Evolutionary conservation across 352 stramenopile species (phyloP), one percentile per base, ranked within the genome.

Genomic region (Phytophthora capsici): DNA sequence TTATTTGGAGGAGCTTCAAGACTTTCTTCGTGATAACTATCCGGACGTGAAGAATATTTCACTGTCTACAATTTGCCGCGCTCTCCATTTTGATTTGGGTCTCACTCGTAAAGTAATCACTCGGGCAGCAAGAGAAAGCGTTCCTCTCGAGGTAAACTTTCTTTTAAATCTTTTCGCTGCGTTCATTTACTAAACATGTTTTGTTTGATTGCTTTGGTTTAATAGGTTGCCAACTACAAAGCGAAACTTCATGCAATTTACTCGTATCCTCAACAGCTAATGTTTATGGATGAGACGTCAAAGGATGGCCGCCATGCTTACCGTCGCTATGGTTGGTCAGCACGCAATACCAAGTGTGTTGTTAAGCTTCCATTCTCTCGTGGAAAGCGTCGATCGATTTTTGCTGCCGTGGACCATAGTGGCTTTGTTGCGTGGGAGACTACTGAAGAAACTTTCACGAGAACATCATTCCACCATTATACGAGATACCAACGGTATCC

Each of bases 351-450:
- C 4, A 61, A 52, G 22, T 32, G n/a, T 6, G 30, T 61, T 3
- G 30, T 53, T 16, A 43, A 23, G 41, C 30, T 61, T 3, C 43
- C 53, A 53, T 61, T 61, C 14, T 61, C 41, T 1, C 4, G 53
- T 46, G 53, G 53, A 12, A 46, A 50, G 16, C 53, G 53, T 6
- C 30, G 26, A 4, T 61, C 53, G 0, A 53, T 36, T n/a, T 38
- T 61, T 23, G 53, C 43, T 2, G 53, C 43, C 0, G 14, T 53
- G 4, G 30, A 61, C 19, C 28, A 46, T 19, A 52, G 32, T 0
- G 53, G 20, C 3, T 61, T 61, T 23, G 19, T 53, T 26, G 26
- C 41, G 2, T 53, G 40, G 53, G n/a, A 52, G 25, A 37, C 28
- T 0, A 61, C 40, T 1, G 41, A 36, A 1, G 43, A 28, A 30